A percentile compares a stretch with the other conserved stretches of the same genome.
Evolutionary conservation across 495 filamentous ascomycete species (phyloP).

Genomic region (Symbiotaphrina buchneri): DNA sequence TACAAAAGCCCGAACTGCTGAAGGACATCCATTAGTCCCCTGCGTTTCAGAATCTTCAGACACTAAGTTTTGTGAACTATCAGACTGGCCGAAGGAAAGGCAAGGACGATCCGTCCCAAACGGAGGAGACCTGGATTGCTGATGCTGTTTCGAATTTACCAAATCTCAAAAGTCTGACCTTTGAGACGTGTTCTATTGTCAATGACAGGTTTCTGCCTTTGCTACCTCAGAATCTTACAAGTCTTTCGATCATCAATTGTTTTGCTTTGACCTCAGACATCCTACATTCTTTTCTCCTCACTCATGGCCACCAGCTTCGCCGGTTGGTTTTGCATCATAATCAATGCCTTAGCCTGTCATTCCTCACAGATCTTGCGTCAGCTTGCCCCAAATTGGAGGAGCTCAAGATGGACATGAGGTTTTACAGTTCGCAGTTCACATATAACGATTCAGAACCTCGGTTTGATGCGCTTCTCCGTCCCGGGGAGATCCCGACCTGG

Average conservation of each 20-base stretch:
- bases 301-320: slow-evolving; percentile 35
- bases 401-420: slow-evolving; percentile 52
- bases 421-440: slow-evolving; percentile 26
- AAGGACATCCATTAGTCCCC: slow-evolving; percentile 27
- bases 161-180: slow-evolving; percentile 33
- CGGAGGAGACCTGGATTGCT: slow-evolving; percentile 25
- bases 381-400: slow-evolving; percentile 44
- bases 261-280: slow-evolving; percentile 35
- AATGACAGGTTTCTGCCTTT: slow-evolving; percentile 32
- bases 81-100: slow-evolving; percentile 16
- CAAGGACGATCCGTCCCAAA: slow-evolving; percentile 9
- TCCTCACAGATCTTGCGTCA: slow-evolving; percentile 32
- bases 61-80: slow-evolving; percentile 42
- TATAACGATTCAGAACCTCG: slow-evolving; percentile 48
- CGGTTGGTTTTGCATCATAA: slow-evolving; percentile 54
- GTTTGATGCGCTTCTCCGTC: slow-evolving; percentile 36
- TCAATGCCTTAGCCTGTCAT: slow-evolving; percentile 47
- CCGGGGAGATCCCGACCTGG: slow-evolving; percentile 47
- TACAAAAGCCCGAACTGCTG: slow-evolving; percentile 25
- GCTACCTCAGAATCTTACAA: slow-evolving; percentile 37
- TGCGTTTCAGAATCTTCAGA: slow-evolving; percentile 32
- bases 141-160: slow-evolving; percentile 34
- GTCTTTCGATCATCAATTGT: slow-evolving; percentile 54
- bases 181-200: slow-evolving; percentile 43
- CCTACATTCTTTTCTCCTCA: slow-evolving; percentile 33